Conservation (phyloP, 306 rosid genomes). For the Acacia acuminata region DNA sequence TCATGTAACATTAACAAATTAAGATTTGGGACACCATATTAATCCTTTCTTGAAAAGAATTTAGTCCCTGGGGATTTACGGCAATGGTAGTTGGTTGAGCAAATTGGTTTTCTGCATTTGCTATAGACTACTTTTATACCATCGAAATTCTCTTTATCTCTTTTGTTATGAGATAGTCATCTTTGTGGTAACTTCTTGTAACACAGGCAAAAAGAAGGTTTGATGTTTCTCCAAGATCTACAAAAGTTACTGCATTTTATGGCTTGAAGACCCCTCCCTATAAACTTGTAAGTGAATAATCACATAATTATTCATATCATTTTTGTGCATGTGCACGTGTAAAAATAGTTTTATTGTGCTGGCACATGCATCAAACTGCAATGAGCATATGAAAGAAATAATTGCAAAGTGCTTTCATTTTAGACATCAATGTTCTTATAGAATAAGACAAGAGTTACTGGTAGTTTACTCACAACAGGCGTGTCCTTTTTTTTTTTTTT, state of each 20-base stretch:
- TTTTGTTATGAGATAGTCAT: constrained; percentile 2
- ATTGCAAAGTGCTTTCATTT: neutral
- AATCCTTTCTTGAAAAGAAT: constrained; percentile 1
- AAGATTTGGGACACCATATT: constrained; percentile 20
- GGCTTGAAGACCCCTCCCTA: constrained; percentile 90
- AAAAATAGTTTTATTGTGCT: constrained; percentile 24
- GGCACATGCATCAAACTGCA: constrained; percentile 2
- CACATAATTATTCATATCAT: constrained; percentile 16
- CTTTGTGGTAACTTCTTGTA: constrained; percentile 1
- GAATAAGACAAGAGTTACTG: neutral
- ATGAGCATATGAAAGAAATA: constrained; percentile 4
- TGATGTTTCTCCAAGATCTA: constrained; percentile 42
- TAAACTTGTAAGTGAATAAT: constrained; percentile 63
- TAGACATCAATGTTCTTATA: neutral
- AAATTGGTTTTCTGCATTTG: constrained; percentile 8
- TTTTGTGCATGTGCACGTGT: neutral
- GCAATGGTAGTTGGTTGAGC: neutral
- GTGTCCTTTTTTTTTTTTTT: neutral
- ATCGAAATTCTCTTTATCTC: constrained; percentile 14
- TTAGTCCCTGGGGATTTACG: constrained; percentile 2
- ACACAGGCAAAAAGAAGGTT: constrained; percentile 48
- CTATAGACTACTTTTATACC: neutral
- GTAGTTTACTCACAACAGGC: neutral
- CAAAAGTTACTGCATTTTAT: constrained; percentile 60
- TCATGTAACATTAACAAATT: neutral